A percentile compares a stretch with the other conserved stretches of the same genome.
Evolutionary conservation across 495 filamentous ascomycete genomes (phyloP).

Genomic region (Aspergillus mulundensis): DNA sequence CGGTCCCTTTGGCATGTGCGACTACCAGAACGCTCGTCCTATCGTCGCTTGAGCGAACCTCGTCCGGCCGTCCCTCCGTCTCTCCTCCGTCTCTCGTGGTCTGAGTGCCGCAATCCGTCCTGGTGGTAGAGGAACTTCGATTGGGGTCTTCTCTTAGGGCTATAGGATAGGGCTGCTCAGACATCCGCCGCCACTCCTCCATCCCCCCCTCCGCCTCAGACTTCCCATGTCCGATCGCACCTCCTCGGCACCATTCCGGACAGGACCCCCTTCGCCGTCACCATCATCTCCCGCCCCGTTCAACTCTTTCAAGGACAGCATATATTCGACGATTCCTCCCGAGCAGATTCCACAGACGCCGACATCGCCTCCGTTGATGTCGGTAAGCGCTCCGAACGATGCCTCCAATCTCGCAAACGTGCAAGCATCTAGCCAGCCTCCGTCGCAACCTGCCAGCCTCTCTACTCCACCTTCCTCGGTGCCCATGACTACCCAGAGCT

Average conservation of each 20-base stretch:
- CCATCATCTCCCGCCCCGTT: constrained; percentile 41
- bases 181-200: constrained; percentile 13
- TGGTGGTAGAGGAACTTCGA: constrained; percentile 15
- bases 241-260: constrained; percentile 34
- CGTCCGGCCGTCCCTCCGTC: constrained; percentile 22
- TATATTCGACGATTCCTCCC: constrained; percentile 25
- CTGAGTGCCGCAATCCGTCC: constrained; percentile 14
- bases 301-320: constrained; percentile 37
- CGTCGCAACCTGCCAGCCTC: constrained; percentile 34
- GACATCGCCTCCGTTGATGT: constrained; percentile 52
- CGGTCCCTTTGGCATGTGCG: constrained; percentile 37
- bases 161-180: constrained; percentile 12
- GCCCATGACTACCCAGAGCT: constrained; percentile 45
- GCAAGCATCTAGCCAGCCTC: constrained; percentile 45
- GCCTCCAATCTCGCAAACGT: constrained; percentile 43
- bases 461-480: constrained; percentile 45
- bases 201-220: constrained; percentile 12
- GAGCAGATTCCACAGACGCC: constrained; percentile 43
- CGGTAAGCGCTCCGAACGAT: constrained; percentile 48
- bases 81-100: constrained; percentile 4
- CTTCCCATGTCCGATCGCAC: constrained; percentile 44
- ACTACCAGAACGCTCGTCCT: constrained; percentile 32
- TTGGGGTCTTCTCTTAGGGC: constrained; percentile 21
- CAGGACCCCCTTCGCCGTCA: constrained; percentile 42
- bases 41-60: constrained; percentile 42